Base-by-base conservation (phyloP, 2,329 filamentous ascomycete species). In the Stemphylium vesicarium region DNA sequence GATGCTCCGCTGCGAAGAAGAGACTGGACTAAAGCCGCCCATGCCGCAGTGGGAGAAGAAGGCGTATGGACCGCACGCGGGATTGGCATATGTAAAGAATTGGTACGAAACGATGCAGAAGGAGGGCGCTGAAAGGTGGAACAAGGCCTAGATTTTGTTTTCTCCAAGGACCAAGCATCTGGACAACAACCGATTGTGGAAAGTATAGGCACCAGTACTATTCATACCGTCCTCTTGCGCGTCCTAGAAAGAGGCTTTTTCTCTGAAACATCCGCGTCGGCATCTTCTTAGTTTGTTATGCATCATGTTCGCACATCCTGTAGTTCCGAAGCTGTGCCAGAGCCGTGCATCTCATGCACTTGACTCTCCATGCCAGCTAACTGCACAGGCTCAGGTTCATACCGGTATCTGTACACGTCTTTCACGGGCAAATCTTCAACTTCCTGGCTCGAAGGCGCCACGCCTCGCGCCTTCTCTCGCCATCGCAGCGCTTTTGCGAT, bases 21-120 rank as follows among this genome's bases (percentile, higher is more conserved):
- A 82, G 55, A 82, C 79, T 0, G 80, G 79, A 0, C 57, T 81
- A 33, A 59, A 68, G 38, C 59, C 79, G 0, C 80, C 80, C 2
- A 64, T 52, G 12, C 75, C 77, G 18, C 79, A 79, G 58, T 82
- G 80, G 79, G 73, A 77, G 36, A 68, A 70, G 16, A 70, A 78
- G 33, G 69, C 75, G 0, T 81, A 81, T 66, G 80, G 79, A 0
- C 78, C 80, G 13, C 80, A 82, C 68, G 70, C 74, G 12, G 70
- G 69, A 10, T 41, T 80, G 39, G 62, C 70, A 16, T 82, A 81
- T 66, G 78, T 81, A 35, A 70, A 73, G 59, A 56, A 72, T 0
- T 81, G 80, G 79, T 81, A 78, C 59, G 61, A 69, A 59, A 71
- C 48, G 48, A 77, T 77, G 73, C 61, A 65, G 48, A 62, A 63